Evolutionary conservation across 148 eudicot genomes (phyloP).

Genomic region (Arbutus unedo): DNA sequence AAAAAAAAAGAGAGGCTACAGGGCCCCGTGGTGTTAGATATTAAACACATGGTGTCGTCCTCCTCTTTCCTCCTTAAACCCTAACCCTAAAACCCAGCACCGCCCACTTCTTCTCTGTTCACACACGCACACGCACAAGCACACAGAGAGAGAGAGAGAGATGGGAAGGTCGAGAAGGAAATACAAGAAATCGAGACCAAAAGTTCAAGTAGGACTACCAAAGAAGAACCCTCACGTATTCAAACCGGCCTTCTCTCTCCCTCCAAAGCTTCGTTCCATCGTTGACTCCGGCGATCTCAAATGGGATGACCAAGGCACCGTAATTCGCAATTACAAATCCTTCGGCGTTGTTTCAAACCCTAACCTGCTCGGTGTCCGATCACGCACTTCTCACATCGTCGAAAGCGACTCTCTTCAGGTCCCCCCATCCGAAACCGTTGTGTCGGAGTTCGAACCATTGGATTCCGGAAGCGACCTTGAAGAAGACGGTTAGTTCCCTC

Average conservation of each 20-base stretch:
- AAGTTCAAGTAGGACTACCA: conserved; percentile 75
- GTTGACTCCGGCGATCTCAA: conserved; percentile 52
- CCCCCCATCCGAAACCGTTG: conserved; percentile 29
- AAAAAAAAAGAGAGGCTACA: too few relatives aligned
- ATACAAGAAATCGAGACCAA: conserved; percentile 65
- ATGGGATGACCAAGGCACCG: conserved; percentile 83
- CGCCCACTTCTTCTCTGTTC: neutral
- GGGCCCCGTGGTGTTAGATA: neutral
- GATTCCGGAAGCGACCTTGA: conserved; percentile 90
- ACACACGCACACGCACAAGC: neutral
- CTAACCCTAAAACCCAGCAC: neutral
- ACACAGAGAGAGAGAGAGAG: conserved; percentile 18
- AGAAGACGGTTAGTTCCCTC: conserved; percentile 69
- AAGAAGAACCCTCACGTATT: conserved; percentile 66
- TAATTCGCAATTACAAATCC: conserved; percentile 73
- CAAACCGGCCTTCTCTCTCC: conserved; percentile 73
- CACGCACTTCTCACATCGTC: conserved; percentile 65
- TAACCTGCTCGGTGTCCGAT: conserved; percentile 60
- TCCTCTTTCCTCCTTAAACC: neutral
- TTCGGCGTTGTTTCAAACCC: conserved; percentile 92
- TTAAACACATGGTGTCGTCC: neutral
- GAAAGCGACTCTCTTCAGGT: conserved; percentile 68
- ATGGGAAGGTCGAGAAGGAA: conserved; percentile 94
- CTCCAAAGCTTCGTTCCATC: conserved; percentile 68
- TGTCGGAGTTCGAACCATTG: conserved; percentile 48